Base-by-base conservation (phyloP, 2,329 filamentous ascomycete genomes). In the Pestalotiopsis sp. region DNA sequence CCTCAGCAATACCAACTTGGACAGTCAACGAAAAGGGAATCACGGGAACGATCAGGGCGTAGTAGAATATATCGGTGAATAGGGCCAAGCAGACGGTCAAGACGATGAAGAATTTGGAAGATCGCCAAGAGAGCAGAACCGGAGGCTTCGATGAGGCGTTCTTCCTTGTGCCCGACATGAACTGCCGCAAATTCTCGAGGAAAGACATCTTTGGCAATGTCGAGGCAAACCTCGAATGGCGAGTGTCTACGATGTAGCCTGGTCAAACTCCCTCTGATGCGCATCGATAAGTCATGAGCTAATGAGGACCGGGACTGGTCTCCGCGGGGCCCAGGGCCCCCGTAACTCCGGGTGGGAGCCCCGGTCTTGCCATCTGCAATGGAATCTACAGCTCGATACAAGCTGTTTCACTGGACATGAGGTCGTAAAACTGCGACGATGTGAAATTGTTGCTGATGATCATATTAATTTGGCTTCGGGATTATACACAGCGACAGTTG, bases 31-130 rank as follows among this genome's bases (percentile, higher is more conserved):
- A 88, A 71, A 91, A 93, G 0, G 92, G 92, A 2, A 93, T 85
- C 17, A 94, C 91, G 0, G 92, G 92, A 0, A 93, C 88, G 38
- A 94, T 87, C 41, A 91, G 80, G 13, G 84, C 87, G 72, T 91
- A 91, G 25, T 88, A 83, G 73, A 91, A 90, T 74, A 91, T 87
- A 75, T 91, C 90, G 17, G 82, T 82, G 71, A 83, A 79, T 57
- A 79, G 73, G 11, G 76, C 77, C 45, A 78, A 52, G 66, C 74
- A 75, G 23, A 79, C 77, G 27, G 79, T 77, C 36, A 77, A 70
- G 20, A 79, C 72, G 68, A 84, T 83, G 67, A 83, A 77, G 14
- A 68, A 66, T 1, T 77, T 80, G 0, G 82, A 83, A 4, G 82
- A 83, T n/a, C 82, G 80, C 57, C 77, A 75, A 4, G 75, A 70